phyloP scores from a whole-genome alignment of 495 filamentous ascomycete genomes.

The Penicillium antarcticum region DNA sequence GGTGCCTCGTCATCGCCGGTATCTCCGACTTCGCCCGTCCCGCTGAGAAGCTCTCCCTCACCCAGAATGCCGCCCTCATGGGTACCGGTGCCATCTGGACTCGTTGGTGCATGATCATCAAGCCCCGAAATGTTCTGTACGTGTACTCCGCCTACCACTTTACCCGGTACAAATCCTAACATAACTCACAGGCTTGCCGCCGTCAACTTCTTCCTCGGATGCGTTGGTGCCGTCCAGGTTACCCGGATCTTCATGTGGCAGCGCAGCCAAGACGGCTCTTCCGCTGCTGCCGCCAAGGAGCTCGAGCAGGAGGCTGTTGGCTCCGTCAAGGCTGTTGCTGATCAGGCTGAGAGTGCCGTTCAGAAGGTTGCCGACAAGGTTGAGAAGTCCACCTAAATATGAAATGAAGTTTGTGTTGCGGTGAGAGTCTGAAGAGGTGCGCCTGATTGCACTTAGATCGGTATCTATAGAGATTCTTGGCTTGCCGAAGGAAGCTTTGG shows the following conservation, averaged over 20 bases:
- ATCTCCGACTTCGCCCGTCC: slow-evolving; percentile 89
- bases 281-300: slow-evolving; percentile 46
- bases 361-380: slow-evolving; percentile 29
- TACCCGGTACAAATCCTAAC: neutral
- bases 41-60: slow-evolving; percentile 86
- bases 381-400: slow-evolving; percentile 25
- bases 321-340: slow-evolving; percentile 30
- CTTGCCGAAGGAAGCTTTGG: neutral
- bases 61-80: slow-evolving; percentile 84
- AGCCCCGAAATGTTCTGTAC: slow-evolving; percentile 83
- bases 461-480: slow-evolving; percentile 7
- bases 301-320: slow-evolving; percentile 46
- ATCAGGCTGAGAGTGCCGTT: slow-evolving; percentile 22
- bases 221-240: slow-evolving; percentile 80
- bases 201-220: slow-evolving; percentile 96
- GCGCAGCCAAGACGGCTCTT: slow-evolving; percentile 49
- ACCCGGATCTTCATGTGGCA: slow-evolving; percentile 70
- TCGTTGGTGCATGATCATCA: slow-evolving; percentile 96
- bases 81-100: slow-evolving; percentile 97
- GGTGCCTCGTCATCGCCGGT: slow-evolving; percentile 88
- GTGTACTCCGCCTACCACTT: slow-evolving; percentile 16
- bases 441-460: slow-evolving; percentile 3
- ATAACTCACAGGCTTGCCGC: slow-evolving; percentile 66
- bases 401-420: neutral
- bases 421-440: neutral